Evolutionary conservation across 441 rosid genomes (phyloP).

Genomic region (Oxalis stricta): DNA sequence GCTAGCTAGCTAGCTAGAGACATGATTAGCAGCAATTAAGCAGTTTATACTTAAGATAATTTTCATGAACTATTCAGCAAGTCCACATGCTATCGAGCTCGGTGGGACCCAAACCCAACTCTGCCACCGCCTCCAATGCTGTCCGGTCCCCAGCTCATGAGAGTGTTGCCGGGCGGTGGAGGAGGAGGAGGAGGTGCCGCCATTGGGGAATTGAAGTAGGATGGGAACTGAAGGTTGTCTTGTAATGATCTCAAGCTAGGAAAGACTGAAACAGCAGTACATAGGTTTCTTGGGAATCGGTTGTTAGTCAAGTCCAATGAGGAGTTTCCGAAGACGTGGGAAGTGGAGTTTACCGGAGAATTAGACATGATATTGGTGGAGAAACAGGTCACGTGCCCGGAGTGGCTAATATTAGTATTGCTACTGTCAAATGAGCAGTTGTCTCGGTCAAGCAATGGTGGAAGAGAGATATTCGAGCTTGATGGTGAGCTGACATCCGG

Average conservation of each 20-base stretch:
- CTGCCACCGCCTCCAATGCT: slow-evolving; percentile 14
- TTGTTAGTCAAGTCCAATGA: slow-evolving; percentile 11
- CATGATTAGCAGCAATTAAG: no score
- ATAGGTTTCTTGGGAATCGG: slow-evolving; percentile 20
- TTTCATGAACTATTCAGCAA: no score
- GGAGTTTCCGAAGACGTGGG: not conserved
- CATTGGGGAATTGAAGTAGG: slow-evolving; percentile 27
- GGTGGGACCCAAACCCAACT: slow-evolving; percentile 21
- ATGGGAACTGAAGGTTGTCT: slow-evolving; percentile 47
- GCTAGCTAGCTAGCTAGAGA: no score
- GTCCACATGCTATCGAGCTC: slow-evolving; percentile 80
- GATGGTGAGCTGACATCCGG: slow-evolving; percentile 58
- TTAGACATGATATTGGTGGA: slow-evolving; percentile 61
- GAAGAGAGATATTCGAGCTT: slow-evolving; percentile 59
- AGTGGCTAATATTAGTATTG: no score
- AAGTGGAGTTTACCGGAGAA: slow-evolving; percentile 13
- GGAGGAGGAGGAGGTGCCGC: slow-evolving; percentile 10
- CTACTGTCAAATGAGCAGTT: slow-evolving; percentile 49
- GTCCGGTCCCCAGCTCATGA: slow-evolving; percentile 3
- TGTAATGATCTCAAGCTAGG: slow-evolving; percentile 65
- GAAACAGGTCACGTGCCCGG: slow-evolving; percentile 99
- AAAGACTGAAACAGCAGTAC: slow-evolving; percentile 24
- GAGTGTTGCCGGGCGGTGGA: slow-evolving; percentile 7
- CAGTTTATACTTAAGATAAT: no score
- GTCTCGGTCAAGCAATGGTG: slow-evolving; percentile 58